Conservation (phyloP, 179 eudicot genomes). For the Actinidia chinensis region DNA sequence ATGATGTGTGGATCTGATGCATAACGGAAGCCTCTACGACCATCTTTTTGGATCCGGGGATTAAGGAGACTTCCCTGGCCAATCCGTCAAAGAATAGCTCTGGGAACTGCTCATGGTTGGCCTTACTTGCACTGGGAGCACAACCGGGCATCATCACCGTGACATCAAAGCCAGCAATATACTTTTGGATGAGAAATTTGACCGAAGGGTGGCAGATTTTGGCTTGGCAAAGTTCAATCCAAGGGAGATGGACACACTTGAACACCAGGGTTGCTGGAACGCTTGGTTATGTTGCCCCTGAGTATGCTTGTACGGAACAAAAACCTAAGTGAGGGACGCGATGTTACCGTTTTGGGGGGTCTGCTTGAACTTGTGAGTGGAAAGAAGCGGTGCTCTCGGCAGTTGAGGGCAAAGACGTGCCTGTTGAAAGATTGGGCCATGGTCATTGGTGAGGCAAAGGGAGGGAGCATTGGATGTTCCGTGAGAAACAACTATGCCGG, state of each 20-base stretch:
- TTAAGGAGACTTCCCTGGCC: constrained; percentile 41
- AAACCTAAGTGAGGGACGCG: constrained; percentile 43
- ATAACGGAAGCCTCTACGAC: constrained; percentile 55
- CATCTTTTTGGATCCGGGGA: constrained; percentile 34
- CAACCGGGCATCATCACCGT: constrained; percentile 45
- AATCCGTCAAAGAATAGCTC: constrained; percentile 22
- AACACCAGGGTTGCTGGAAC: constrained; percentile 54
- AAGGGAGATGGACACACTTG: constrained; percentile 33
- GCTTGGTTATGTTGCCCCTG: constrained; percentile 53
- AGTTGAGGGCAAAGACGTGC: no score
- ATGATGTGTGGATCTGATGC: constrained; percentile 33
- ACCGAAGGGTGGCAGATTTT: constrained; percentile 11
- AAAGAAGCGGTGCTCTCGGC: no score
- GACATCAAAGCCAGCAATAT: constrained; percentile 48
- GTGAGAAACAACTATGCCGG: neutral
- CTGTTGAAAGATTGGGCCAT: no score
- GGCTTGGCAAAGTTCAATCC: constrained; percentile 15
- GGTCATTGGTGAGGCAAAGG: no score
- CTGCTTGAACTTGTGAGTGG: no score
- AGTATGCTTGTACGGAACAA: constrained; percentile 45
- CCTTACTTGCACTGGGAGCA: constrained; percentile 45
- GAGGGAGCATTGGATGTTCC: neutral
- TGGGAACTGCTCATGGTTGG: constrained; percentile 7
- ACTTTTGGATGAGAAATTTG: constrained; percentile 10
- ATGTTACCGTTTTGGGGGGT: constrained; percentile 20